A percentile compares a stretch with the other conserved stretches of the same genome.
These are phyloP conservation scores for Talaromyces rugulosus DNA, from an alignment of 2,329 filamentous ascomycete species.

Conservation along the genomic window DNA sequence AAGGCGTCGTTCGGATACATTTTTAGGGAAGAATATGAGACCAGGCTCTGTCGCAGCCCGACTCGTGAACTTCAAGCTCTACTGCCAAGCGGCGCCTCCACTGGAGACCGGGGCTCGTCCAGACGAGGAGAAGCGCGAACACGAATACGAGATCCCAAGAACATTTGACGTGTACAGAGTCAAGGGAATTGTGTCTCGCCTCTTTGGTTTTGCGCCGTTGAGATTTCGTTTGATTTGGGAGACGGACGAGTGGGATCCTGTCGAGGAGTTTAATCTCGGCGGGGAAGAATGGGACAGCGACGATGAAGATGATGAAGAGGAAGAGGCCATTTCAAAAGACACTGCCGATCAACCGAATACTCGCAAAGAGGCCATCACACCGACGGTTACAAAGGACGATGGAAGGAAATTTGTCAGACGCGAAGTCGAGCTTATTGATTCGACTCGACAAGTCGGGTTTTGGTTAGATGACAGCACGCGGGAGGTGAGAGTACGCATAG, in stretches of 20 bases:
- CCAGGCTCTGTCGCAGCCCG: slow-evolving; percentile 79
- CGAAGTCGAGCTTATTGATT: slow-evolving; percentile 74
- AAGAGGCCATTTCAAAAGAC: slow-evolving; percentile 30
- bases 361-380: slow-evolving; percentile 1
- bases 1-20: slow-evolving; percentile 46
- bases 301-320: slow-evolving; percentile 20
- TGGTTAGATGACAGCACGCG: slow-evolving; percentile 64
- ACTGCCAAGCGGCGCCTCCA: slow-evolving; percentile 42
- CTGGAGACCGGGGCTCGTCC: not conserved
- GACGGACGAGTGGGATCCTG: slow-evolving; percentile 85
- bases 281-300: slow-evolving; percentile 46
- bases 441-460: slow-evolving; percentile 76
- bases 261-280: slow-evolving; percentile 58
- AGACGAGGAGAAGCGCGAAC: slow-evolving; percentile 1
- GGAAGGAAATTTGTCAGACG: slow-evolving; percentile 66
- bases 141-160: slow-evolving; percentile 61
- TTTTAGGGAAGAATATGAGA: slow-evolving; percentile 46
- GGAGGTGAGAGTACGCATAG: slow-evolving; percentile 68
- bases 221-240: slow-evolving; percentile 72
- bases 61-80: slow-evolving; percentile 61
- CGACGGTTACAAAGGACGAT: slow-evolving; percentile 18
- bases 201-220: slow-evolving; percentile 64
- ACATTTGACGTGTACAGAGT: slow-evolving; percentile 77
- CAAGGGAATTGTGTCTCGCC: slow-evolving; percentile 68
- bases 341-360: not conserved